A percentile compares a stretch with the other conserved stretches of the same genome.
Evolutionary conservation across 1,284 basidiomycete genomes (phyloP).

Genomic region (Wallemia ichthyophaga): DNA sequence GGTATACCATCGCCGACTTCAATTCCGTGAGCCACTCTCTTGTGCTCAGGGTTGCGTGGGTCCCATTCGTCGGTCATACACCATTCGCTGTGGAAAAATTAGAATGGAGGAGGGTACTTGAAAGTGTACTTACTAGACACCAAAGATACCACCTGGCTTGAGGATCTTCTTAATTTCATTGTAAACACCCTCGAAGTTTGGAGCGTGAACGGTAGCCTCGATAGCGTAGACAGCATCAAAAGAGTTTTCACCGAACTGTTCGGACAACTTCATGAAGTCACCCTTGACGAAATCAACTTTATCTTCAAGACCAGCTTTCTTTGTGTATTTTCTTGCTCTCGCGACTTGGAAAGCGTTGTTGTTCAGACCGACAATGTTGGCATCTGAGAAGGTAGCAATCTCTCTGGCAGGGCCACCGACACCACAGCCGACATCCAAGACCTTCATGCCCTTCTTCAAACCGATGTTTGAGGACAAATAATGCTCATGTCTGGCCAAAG

Average conservation of each 20-base stretch:
- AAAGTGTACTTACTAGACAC: constrained; percentile 15
- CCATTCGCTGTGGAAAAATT: constrained; percentile 60
- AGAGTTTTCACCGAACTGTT: constrained; percentile 72
- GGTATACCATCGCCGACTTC: constrained; percentile 91
- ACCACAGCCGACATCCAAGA: constrained; percentile 93
- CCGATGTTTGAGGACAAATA: constrained; percentile 68
- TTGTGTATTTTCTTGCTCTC: constrained; percentile 57
- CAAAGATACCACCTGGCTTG: constrained; percentile 78
- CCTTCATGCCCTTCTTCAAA: constrained; percentile 63
- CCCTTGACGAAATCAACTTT: constrained; percentile 61
- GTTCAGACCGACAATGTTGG: constrained; percentile 62
- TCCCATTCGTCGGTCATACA: constrained; percentile 93
- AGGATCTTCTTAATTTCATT: constrained; percentile 75
- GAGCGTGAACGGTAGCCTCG: constrained; percentile 90
- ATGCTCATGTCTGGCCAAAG: constrained; percentile 84
- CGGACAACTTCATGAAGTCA: constrained; percentile 61
- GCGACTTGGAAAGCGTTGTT: constrained; percentile 91
- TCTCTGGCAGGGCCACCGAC: constrained; percentile 89
- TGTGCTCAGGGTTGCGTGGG: constrained; percentile 56
- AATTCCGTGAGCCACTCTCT: constrained; percentile 63
- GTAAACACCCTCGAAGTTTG: constrained; percentile 83
- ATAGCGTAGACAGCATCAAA: constrained; percentile 89
- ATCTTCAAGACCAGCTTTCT: constrained; percentile 39
- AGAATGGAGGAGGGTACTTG: constrained; percentile 2
- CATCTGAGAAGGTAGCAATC: constrained; percentile 74